Conservation (phyloP, 495 filamentous ascomycete species). For the Amphirosellinia nigrospora region DNA sequence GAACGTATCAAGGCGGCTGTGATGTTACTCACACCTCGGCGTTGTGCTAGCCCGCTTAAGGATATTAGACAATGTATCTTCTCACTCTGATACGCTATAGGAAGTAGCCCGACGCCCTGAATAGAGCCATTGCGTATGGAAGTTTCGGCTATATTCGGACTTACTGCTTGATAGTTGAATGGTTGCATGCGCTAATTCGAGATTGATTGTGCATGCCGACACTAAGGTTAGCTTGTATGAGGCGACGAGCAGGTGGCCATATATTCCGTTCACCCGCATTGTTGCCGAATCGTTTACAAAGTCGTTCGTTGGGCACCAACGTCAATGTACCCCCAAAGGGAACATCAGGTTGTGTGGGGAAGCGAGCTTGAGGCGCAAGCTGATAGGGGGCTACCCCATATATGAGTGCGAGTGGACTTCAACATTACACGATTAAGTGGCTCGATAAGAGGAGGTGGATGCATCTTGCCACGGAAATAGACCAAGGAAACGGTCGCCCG, state of each 20-base stretch:
- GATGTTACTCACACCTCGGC: neutral
- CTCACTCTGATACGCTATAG: neutral
- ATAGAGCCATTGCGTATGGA: neutral
- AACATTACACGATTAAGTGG: conserved; percentile 12
- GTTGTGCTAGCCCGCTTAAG: neutral
- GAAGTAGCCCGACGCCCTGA: neutral
- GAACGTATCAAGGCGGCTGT: neutral
- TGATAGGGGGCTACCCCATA: conserved; percentile 13
- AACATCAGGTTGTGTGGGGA: conserved; percentile 20
- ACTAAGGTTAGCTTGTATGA: neutral
- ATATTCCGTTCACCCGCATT: neutral
- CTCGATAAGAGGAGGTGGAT: neutral
- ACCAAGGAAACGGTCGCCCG: neutral
- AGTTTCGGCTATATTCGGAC: neutral
- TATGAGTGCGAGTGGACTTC: conserved; percentile 12
- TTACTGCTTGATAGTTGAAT: neutral
- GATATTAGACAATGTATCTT: neutral
- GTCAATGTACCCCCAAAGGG: neutral
- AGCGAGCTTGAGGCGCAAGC: conserved; percentile 13
- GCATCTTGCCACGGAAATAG: neutral
- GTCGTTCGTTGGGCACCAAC: conserved; percentile 24
- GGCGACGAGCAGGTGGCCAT: neutral
- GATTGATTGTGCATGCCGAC: neutral
- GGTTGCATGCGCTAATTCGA: neutral
- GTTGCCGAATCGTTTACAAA: neutral